Evolutionary conservation across 2,329 filamentous ascomycete species (phyloP).

Genomic region (Fusarium fracticaudum): DNA sequence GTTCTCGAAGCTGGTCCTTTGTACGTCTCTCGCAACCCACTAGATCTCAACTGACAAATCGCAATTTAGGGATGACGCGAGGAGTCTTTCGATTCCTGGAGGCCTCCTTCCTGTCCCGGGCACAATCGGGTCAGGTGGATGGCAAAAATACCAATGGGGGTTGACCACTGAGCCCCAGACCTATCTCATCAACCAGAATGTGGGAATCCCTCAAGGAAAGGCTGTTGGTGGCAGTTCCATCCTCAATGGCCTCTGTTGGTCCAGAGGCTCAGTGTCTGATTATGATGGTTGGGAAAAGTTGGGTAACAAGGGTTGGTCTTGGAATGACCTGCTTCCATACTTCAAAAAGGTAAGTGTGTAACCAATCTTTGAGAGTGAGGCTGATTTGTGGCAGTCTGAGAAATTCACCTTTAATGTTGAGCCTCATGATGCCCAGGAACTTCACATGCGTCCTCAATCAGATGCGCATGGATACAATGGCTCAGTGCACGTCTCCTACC

Average conservation of each 20-base stretch:
- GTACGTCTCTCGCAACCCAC: background rate
- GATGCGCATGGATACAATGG: conserved; percentile 4
- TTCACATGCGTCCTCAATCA: conserved; percentile 7
- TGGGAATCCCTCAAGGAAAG: conserved; percentile 44
- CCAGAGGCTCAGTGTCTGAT: conserved; percentile 49
- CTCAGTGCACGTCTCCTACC: conserved; percentile 21
- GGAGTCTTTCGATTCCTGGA: conserved; percentile 5
- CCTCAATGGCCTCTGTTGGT: conserved; percentile 52
- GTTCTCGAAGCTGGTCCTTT: conserved; percentile 6
- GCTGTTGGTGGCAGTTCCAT: conserved; percentile 53
- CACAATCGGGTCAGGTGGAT: conserved; percentile 1
- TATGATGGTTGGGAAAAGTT: conserved; percentile 57
- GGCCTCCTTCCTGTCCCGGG: conserved; percentile 15
- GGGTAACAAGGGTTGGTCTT: conserved; percentile 55
- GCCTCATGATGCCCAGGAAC: background rate
- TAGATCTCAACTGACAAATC: background rate
- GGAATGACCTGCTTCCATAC: conserved; percentile 52
- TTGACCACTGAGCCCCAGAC: conserved; percentile 45
- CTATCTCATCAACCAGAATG: conserved; percentile 39
- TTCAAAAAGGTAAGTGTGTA: conserved; percentile 50
- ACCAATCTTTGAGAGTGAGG: too few species aligned
- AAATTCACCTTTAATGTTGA: conserved; percentile 6
- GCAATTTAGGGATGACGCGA: background rate
- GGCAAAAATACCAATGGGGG: conserved; percentile 30
- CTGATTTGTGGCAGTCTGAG: conserved; percentile 11